Evolutionary conservation across 306 rosid species (phyloP).

Genomic region (Cucumis cinereus): DNA sequence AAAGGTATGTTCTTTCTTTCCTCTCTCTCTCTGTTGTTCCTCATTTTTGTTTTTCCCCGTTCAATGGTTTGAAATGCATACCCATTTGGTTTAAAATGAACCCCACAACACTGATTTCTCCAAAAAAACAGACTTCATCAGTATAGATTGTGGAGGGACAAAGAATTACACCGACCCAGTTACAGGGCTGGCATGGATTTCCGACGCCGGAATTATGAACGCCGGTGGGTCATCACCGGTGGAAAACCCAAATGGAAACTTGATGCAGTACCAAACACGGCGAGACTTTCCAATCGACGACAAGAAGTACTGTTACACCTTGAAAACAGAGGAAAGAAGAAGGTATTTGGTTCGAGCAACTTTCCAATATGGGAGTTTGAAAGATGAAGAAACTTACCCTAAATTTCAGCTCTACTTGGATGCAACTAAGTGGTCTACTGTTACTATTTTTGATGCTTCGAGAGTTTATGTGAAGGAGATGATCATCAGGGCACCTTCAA

Average conservation of each 20-base stretch:
- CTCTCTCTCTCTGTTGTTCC: background rate
- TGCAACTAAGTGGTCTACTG: slow-evolving; percentile 80
- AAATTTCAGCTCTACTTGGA: slow-evolving; percentile 80
- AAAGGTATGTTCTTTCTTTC: slow-evolving; percentile 41
- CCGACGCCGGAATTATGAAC: slow-evolving; percentile 48
- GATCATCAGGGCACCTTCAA: slow-evolving; percentile 70
- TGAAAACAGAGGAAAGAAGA: slow-evolving; percentile 57
- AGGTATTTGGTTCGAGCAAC: slow-evolving; percentile 72
- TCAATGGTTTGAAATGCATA: background rate
- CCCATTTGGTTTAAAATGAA: background rate
- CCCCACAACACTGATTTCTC: background rate
- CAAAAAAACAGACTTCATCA: slow-evolving; percentile 52
- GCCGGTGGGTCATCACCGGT: slow-evolving; percentile 37
- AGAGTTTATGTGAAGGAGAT: slow-evolving; percentile 72
- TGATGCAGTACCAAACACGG: slow-evolving; percentile 39
- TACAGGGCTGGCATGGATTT: slow-evolving; percentile 68
- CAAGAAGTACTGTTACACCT: slow-evolving; percentile 65
- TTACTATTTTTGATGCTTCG: slow-evolving; percentile 59
- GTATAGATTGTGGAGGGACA: slow-evolving; percentile 82
- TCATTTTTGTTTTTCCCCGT: too few relatives aligned
- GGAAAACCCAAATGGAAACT: slow-evolving; percentile 39
- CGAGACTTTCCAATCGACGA: slow-evolving; percentile 70
- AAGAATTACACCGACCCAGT: slow-evolving; percentile 47
- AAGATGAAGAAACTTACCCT: slow-evolving; percentile 76
- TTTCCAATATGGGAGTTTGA: slow-evolving; percentile 67